Conservation (phyloP, 2,329 filamentous ascomycete species). For the Knoxdaviesia capensis region DNA sequence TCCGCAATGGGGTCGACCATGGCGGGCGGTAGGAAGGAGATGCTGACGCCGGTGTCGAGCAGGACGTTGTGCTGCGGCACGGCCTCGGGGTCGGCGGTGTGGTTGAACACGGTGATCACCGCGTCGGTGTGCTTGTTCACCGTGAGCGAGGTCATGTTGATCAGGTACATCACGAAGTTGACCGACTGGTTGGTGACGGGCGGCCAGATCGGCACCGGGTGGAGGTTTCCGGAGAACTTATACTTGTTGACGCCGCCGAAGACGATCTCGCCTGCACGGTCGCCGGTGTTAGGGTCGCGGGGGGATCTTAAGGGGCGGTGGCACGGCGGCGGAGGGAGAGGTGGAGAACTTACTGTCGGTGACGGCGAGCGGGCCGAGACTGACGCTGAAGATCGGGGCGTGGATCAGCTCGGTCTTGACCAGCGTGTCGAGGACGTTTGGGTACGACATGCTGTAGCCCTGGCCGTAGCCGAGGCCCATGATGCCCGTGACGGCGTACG, state of each 20-base stretch:
- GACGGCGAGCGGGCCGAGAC: slow-evolving; percentile 13
- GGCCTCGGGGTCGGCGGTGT: slow-evolving; percentile 19
- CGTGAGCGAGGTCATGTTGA: slow-evolving; percentile 16
- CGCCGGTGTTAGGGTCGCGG: too few species aligned
- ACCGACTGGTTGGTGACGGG: slow-evolving; percentile 13
- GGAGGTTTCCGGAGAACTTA: slow-evolving; percentile 11
- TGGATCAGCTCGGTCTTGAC: slow-evolving; percentile 13
- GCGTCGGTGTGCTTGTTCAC: slow-evolving; percentile 12
- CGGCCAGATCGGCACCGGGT: slow-evolving; percentile 14
- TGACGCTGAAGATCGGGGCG: slow-evolving; percentile 16
- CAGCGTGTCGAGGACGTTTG: slow-evolving; percentile 14
- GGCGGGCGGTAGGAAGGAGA: slow-evolving; percentile 22
- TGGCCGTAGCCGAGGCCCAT: slow-evolving; percentile 16
- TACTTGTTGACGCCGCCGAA: slow-evolving; percentile 25
- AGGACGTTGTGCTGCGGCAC: slow-evolving; percentile 15
- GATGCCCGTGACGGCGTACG: slow-evolving; percentile 16
- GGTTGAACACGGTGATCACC: slow-evolving; percentile 20
- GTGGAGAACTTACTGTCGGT: slow-evolving; percentile 10
- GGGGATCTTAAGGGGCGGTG: too few species aligned
- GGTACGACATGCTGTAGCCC: slow-evolving; percentile 14
- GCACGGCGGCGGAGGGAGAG: too few species aligned
- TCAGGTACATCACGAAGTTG: slow-evolving; percentile 15
- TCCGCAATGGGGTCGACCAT: slow-evolving; percentile 21
- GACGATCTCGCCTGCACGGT: slow-evolving; percentile 14
- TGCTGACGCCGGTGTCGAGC: slow-evolving; percentile 32